Base-by-base conservation (phyloP, 306 rosid species). In the Trifolium repens region DNA sequence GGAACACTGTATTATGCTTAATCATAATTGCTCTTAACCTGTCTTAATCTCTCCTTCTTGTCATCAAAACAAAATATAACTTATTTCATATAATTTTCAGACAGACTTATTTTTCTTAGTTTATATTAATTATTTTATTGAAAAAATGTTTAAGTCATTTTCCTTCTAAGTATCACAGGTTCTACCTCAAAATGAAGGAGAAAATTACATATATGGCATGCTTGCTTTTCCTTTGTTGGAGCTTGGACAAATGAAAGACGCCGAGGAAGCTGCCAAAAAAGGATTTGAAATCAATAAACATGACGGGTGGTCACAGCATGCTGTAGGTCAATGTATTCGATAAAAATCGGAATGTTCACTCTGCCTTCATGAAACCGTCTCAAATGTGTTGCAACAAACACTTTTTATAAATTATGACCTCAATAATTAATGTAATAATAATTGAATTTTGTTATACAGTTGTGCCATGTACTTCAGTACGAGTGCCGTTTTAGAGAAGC, bases 151-250 rank as follows among this genome's bases (percentile, higher is more conserved):
- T 55, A 60, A 70, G 72, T 65, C 61, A 65, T 58, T 50, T 27
- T 66, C 39, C 76, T 74, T 74, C 39, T 22, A 71, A 30, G 44
- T 71, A 63, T 71, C 72, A 65, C 89, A 94, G 98, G 96, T 89
- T 81, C 76, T 91, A 39, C 88, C 96, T 9, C 61, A 83, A 53
- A 94, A 94, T 57, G 79, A 86, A 86, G 85, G 83, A 81, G 87
- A 86, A 78, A 84, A 79, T 78, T 94, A 84, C 78, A 53, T 94
- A 42, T 84, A 90, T 74, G 97, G 98, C 76, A 61, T 91, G 93
- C 97, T 90, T 82, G 90, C 98, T 64, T 94, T 94, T 82, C 77
- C 98, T 69, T 80, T 94, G 50, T 73, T 94, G 79, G 98, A 94
- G 91, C 91, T 94, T 74, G 91, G 87, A 52, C 77, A 19, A 64